A percentile compares a stretch with the other conserved stretches of the same genome.
Evolutionary conservation across 768 basidiomycete species (phyloP).

Genomic region (Boletus reticuloceps): DNA sequence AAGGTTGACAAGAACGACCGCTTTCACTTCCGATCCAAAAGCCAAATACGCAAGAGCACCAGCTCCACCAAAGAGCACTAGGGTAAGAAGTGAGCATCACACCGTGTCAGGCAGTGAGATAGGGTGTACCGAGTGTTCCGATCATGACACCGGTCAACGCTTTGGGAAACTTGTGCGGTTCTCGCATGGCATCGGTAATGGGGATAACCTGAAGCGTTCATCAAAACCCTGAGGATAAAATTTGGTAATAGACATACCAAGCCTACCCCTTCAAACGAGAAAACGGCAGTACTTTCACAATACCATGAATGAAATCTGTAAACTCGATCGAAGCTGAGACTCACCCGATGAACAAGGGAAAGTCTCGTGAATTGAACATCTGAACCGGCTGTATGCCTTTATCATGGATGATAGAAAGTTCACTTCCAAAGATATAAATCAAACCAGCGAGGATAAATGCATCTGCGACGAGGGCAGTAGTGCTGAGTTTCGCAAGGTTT

Average conservation of each 20-base stretch:
- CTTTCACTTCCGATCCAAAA: conserved; percentile 84
- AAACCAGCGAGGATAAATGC: conserved; percentile 90
- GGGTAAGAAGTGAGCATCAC: conserved; percentile 5
- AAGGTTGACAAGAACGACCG: conserved; percentile 94
- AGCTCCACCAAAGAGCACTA: conserved; percentile 84
- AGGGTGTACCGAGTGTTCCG: conserved; percentile 61
- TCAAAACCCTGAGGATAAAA: background rate
- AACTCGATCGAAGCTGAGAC: conserved; percentile 21
- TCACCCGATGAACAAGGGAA: conserved; percentile 89
- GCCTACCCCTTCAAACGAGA: conserved; percentile 97
- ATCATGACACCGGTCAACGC: conserved; percentile 91
- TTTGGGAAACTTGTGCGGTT: conserved; percentile 89
- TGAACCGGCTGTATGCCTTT: conserved; percentile 76
- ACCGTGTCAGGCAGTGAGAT: background rate
- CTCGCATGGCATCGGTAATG: conserved; percentile 95
- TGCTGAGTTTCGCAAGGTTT: conserved; percentile 92
- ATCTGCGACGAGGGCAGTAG: conserved; percentile 90
- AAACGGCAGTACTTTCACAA: conserved; percentile 81
- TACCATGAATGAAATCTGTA: background rate
- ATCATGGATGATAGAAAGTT: conserved; percentile 62
- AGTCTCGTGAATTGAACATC: conserved; percentile 87
- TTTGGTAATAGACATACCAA: conserved; percentile 48
- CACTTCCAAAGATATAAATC: conserved; percentile 85
- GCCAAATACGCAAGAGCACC: conserved; percentile 85
- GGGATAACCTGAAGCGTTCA: conserved; percentile 69